Conservation (phyloP, 2,329 filamentous ascomycete species). For the Arthrobotrys entomopaga region DNA sequence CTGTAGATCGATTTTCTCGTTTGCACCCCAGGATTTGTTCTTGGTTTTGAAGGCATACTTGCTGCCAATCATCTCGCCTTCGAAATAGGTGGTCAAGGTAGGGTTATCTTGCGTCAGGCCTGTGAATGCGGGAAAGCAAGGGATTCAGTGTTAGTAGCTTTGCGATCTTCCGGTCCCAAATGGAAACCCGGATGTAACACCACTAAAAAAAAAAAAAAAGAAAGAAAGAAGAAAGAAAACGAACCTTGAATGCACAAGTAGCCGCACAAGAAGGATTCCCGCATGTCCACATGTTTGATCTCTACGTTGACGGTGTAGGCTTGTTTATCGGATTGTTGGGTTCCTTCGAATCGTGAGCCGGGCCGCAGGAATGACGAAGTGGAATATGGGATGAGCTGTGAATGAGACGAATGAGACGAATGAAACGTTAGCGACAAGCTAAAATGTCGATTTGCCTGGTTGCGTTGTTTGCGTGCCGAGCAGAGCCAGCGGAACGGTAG, state of each 20-base stretch:
- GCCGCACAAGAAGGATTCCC: slow-evolving; percentile 91
- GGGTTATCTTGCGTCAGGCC: slow-evolving; percentile 94
- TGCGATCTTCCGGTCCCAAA: not conserved
- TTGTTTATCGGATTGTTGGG: slow-evolving; percentile 91
- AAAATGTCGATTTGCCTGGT: not conserved
- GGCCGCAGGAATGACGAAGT: slow-evolving; percentile 86
- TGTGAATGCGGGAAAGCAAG: slow-evolving; percentile 62
- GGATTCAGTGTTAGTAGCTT: slow-evolving; percentile 7
- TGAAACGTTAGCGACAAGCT: slow-evolving; percentile 34
- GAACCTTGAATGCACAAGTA: slow-evolving; percentile 94
- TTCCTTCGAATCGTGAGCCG: slow-evolving; percentile 87
- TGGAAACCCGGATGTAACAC: not conserved
- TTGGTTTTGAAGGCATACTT: slow-evolving; percentile 95
- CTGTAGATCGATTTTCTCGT: slow-evolving; percentile 86
- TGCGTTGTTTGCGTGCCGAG: slow-evolving; percentile 30
- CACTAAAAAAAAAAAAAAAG: slow-evolving; percentile 19
- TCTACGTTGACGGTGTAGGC: slow-evolving; percentile 96
- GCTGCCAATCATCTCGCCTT: slow-evolving; percentile 94
- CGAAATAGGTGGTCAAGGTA: slow-evolving; percentile 97
- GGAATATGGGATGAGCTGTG: slow-evolving; percentile 77
- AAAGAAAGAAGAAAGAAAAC: slow-evolving; percentile 55
- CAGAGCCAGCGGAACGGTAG: not conserved
- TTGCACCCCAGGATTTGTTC: slow-evolving; percentile 90
- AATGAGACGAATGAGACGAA: too few species aligned
- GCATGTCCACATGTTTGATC: slow-evolving; percentile 94